Conservation (phyloP, 176 grass and related monocot genomes). For the Musa beccarii region DNA sequence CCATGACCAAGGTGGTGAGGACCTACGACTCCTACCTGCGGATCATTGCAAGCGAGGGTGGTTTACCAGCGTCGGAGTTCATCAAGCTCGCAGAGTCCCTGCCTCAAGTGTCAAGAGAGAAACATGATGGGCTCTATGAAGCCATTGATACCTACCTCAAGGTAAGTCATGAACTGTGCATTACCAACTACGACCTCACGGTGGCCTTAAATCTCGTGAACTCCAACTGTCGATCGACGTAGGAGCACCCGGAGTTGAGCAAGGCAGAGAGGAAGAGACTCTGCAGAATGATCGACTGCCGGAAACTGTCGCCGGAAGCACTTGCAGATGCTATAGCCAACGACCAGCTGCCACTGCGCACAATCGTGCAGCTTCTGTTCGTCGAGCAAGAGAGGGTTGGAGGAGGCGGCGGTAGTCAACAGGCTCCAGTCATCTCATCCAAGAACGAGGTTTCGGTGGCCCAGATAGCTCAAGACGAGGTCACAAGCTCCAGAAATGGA, state of each 20-base stretch:
- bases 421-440: conserved; percentile 1
- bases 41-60: conserved; percentile 36
- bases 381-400: conserved; percentile 65
- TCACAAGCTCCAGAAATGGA: conserved; percentile 20
- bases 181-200: too few relatives aligned
- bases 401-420: neutral
- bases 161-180: neutral
- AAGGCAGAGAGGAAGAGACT: conserved; percentile 80
- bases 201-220: neutral
- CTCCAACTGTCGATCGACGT: neutral
- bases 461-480: conserved; percentile 25
- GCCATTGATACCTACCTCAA: conserved; percentile 72
- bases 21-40: conserved; percentile 61
- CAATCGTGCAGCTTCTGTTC: conserved; percentile 84
- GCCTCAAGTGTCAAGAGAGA: conserved; percentile 52
- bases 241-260: conserved; percentile 74
- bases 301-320: conserved; percentile 58
- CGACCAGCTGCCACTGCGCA: conserved; percentile 77
- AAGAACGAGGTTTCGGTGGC: conserved; percentile 4
- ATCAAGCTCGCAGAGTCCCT: conserved; percentile 53
- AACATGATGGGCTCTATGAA: conserved; percentile 66
- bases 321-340: conserved; percentile 63
- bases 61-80: conserved; percentile 54
- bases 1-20: conserved; percentile 52
- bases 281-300: conserved; percentile 80